Evolutionary conservation across 495 filamentous ascomycete species (phyloP), one percentile per base, ranked within the genome.

Genomic region (Xylaria sp.): DNA sequence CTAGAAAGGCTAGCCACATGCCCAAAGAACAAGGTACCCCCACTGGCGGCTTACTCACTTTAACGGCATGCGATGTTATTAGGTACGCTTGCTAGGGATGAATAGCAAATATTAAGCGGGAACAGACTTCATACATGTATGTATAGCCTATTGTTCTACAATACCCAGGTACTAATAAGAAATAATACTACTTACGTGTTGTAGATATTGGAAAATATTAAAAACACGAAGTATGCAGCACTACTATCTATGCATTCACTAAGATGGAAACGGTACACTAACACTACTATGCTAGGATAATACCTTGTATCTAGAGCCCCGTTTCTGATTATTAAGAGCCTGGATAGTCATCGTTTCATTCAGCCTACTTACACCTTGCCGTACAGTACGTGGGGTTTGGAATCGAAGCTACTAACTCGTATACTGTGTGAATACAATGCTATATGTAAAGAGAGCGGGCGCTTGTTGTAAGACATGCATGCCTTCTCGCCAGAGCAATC

Each of bases 381-480:
- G 44, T 12, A 50, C 17, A 31, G 44, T 66, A 52, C 17, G 26
- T 7, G 43, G 61, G 48, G 37, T 64, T 24, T 33, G n/a, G 14
- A 40, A n/a, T 26, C 5, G 35, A 67, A 55, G 19, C 33, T 26
- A 55, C 48, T 5, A 67, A 19, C n/a, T 40, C 8, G 64, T 19
- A 29, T 67, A 67, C 64, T n/a, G 64, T 67, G 64, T 67, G 21
- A 55, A 55, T 40, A 7, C 61, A 40, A n/a, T 21, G 11, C n/a
- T n/a, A 37, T 37, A 37, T 37, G 4, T 5, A 19, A 21, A 37
- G 57, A 59, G 37, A 35, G 57, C 21, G 59, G 14, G 29, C 59
- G 37, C 31, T 59, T 41, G 59, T 21, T 62, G 37, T 62, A 17
- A 41, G 64, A 43, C 64, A 40, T 55, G 35, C 64, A 53, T 55